Base-by-base conservation (phyloP, 116 monocot species). In the Posidonia oceanica region DNA sequence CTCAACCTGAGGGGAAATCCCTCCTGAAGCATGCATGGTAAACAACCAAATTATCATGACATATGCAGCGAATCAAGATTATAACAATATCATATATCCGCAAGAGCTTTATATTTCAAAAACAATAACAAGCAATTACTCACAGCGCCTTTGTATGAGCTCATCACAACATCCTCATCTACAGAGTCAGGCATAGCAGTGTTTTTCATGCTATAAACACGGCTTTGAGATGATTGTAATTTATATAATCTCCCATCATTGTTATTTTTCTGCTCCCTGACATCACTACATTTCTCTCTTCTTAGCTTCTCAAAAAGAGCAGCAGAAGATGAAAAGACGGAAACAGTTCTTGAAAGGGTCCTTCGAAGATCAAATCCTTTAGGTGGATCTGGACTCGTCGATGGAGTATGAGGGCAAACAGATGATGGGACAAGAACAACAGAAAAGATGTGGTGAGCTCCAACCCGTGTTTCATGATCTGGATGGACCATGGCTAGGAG, bases 271-370 rank as follows among this genome's bases (percentile, higher is more conserved):
- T 67, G 52, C 16, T 77, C 75, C 59, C 72, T 80, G 66, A 79
- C 70, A 77, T 73, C 52, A 67, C 61, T 69, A 70, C 14, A 40
- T 76, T 83, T 83, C 4, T 89, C 87, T 61, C 78, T 79, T 76
- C 73, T 85, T 60, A 89, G 64, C 68, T 92, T 97, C 52, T 84
- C 82, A 76, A 97, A 97, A 48, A 97, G 76, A 76, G 89, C 87
- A 71, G 92, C 89, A 69, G 97, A 97, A 76, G 97, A 89, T 71
- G 97, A 92, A 81, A 97, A 97, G 53, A 87, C 87, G 57, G 97
- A 92, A 44, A 92, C 87, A 40, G 92, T 89, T 71, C 87, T 81
- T 14, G 89, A 87, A 17, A 97, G 87, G 21, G 92, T 92, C 70
- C 89, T 80, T 63, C 52, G 81, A 69, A 89, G 77, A 83, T 86